Conservation (phyloP, 1,139 yeast species). For the Yamadazyma membranifaciens region DNA sequence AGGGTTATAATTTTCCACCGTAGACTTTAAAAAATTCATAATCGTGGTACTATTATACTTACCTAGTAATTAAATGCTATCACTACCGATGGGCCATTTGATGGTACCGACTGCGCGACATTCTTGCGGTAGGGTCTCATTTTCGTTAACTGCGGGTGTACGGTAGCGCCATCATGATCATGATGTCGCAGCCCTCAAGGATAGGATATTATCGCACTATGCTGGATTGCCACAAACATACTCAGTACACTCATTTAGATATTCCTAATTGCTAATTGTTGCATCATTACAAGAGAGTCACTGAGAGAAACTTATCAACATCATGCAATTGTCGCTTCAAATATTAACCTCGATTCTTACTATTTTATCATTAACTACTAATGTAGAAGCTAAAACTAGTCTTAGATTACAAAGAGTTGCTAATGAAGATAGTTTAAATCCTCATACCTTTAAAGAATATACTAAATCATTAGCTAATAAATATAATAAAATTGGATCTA, state of each 20-base stretch:
- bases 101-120: too few species aligned
- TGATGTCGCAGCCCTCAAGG: too few species aligned
- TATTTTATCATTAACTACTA: slow-evolving; percentile 41
- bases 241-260: too few species aligned
- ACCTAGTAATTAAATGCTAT: too few species aligned
- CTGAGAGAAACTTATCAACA: background rate
- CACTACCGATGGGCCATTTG: slow-evolving; percentile 1
- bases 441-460: slow-evolving; percentile 60
- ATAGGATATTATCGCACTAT: background rate
- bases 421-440: slow-evolving; percentile 58
- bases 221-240: background rate
- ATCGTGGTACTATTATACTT: too few species aligned
- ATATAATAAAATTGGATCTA: slow-evolving; percentile 44
- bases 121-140: too few species aligned
- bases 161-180: background rate
- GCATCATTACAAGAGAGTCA: background rate
- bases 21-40: slow-evolving; percentile 3
- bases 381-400: slow-evolving; percentile 57
- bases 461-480: slow-evolving; percentile 70
- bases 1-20: slow-evolving; percentile 27
- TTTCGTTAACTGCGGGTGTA: background rate
- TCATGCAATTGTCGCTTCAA: slow-evolving; percentile 15
- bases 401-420: slow-evolving; percentile 67
- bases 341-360: slow-evolving; percentile 48
- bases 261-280: background rate